Evolutionary conservation across 164 flowering plant genomes (phyloP).

Genomic region (Chimonanthus salicifolius): DNA sequence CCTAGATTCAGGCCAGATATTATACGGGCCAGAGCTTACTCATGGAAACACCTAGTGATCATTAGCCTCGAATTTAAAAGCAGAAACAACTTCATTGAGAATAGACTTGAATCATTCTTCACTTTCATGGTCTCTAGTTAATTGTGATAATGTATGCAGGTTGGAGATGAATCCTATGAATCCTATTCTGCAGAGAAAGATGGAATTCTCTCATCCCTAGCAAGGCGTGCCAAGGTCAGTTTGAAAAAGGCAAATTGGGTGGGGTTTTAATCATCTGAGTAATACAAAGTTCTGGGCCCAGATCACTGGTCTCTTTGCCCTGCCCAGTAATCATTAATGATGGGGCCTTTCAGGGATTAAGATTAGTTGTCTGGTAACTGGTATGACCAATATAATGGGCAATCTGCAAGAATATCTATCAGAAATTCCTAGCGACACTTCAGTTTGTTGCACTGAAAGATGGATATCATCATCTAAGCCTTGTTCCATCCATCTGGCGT

Average conservation of each 20-base stretch:
- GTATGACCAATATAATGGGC: not conserved
- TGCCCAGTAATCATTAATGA: not conserved
- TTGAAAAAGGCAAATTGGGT: not conserved
- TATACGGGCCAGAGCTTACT: not conserved
- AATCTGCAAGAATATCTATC: not conserved
- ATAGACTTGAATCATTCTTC: not conserved
- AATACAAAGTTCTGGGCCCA: not conserved
- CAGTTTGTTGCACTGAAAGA: not conserved
- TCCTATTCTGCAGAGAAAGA: constrained; percentile 76
- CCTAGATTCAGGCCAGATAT: too few species aligned
- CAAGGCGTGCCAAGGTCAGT: constrained; percentile 94
- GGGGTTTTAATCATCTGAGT: not conserved
- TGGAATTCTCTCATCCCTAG: constrained; percentile 77
- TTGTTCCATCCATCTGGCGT: too few species aligned
- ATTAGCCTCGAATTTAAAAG: not conserved
- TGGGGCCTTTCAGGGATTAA: not conserved
- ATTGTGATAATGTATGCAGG: constrained; percentile 38
- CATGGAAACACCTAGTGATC: not conserved
- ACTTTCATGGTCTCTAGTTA: not conserved
- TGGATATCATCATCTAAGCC: too few species aligned
- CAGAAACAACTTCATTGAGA: not conserved
- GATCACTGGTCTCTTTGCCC: not conserved
- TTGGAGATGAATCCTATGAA: constrained; percentile 91
- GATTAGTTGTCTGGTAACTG: not conserved
- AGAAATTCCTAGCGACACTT: not conserved